Evolutionary conservation across 176 grass and related monocot species (phyloP).

Genomic region (Oryza longistaminata): DNA sequence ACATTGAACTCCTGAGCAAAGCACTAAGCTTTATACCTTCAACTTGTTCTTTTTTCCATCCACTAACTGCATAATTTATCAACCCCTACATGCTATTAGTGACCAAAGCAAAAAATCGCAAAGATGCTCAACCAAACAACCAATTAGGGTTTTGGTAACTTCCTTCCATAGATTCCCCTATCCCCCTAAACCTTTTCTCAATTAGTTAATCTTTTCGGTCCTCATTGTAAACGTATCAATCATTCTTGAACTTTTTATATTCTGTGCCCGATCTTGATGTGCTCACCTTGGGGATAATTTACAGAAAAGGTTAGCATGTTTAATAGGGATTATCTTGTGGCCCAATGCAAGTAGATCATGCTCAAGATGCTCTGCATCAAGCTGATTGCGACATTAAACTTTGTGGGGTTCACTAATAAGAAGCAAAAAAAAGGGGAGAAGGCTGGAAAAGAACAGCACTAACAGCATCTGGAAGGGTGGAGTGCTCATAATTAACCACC

Average conservation of each 20-base stretch:
- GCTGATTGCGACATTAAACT: slow-evolving; percentile 63
- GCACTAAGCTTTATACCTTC: slow-evolving; percentile 33
- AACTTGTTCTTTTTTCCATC: slow-evolving; percentile 27
- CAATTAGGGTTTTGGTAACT: slow-evolving; percentile 41
- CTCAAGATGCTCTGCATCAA: slow-evolving; percentile 62
- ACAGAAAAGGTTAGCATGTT: slow-evolving; percentile 37
- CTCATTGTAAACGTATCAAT: slow-evolving; percentile 23
- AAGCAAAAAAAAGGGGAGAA: slow-evolving; percentile 7
- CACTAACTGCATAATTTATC: slow-evolving; percentile 45
- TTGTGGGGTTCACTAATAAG: slow-evolving; percentile 52
- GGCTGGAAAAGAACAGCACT: slow-evolving; percentile 56
- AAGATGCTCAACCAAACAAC: slow-evolving; percentile 44
- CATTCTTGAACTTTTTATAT: slow-evolving; percentile 40
- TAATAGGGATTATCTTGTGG: slow-evolving; percentile 48
- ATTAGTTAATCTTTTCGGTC: slow-evolving; percentile 39
- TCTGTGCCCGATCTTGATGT: slow-evolving; percentile 31
- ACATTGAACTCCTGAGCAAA: slow-evolving; percentile 45
- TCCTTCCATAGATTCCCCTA: slow-evolving; percentile 61
- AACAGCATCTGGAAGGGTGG: slow-evolving; percentile 61
- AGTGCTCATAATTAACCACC: slow-evolving; percentile 45
- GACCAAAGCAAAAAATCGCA: slow-evolving; percentile 29
- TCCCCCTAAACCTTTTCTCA: slow-evolving; percentile 39
- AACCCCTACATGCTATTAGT: slow-evolving; percentile 27
- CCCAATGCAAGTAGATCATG: slow-evolving; percentile 59
- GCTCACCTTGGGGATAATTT: slow-evolving; percentile 31